Evolutionary conservation across 73 alveolate species (phyloP), one percentile per base, ranked within the genome.

Genomic region (Paramecium pentaurelia): DNA sequence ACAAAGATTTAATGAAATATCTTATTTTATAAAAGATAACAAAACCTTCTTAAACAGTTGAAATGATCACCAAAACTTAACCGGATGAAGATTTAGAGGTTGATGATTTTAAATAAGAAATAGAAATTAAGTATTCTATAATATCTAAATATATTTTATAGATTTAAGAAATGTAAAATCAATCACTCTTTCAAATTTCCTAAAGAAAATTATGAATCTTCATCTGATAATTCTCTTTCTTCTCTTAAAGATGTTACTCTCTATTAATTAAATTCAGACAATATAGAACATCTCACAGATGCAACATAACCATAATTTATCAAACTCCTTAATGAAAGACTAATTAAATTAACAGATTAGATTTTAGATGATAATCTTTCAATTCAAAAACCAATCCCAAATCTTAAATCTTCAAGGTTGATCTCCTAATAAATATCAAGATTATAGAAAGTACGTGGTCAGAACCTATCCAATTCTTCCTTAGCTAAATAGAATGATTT

Each of bases 1-100:
- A 73, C 60, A 73, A 73, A 73, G 87, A 73, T 73, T 34, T 73
- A 37, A 73, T 73, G 64, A 73, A 73, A 73, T 73, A 73, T 73
- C 87, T 73, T 20, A 73, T 73, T 28, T 40, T 73, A 20, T 73
- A 73, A 37, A 73, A 73, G 44, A 73, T 73, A 20, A 73, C 87
- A 16, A 73, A 73, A 60, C 83, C 83, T 9, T 60, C 38, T 30
- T 27, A 14, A 3, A 45, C 83, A 3, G 83, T 18, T 8, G 83
- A 60, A 27, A 30, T 60, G 83, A 60, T 60, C 7, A 60, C 83
- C 27, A 60, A 60, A 60, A 60, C 83, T 18, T 60, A 60, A 60
- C 42, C 83, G 1, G 83, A 60, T 60, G 83, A 60, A 60, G 83
- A 60, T 60, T 60, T 47, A 9, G 83, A 60, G 8, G 45, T 60